Evolutionary conservation across 805 yeast species (phyloP).

Genomic region (Debaryomyces castellii): DNA sequence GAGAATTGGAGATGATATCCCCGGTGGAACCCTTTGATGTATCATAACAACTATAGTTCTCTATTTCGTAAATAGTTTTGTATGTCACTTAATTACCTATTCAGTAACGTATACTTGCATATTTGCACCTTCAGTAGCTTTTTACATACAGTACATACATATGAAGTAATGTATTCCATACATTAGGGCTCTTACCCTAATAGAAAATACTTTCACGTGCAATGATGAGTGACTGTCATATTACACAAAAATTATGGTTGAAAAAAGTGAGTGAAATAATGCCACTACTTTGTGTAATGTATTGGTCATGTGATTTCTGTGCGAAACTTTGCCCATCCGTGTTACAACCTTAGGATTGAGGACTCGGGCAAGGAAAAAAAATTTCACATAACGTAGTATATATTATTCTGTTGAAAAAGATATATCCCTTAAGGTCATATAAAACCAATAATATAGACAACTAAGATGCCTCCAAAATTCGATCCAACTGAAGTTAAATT

Average conservation of each 20-base stretch:
- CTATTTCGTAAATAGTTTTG: background rate
- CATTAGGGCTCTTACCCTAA: background rate
- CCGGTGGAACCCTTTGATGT: conserved; percentile 40
- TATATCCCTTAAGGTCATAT: conserved; percentile 8
- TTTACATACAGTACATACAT: background rate
- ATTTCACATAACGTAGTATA: conserved; percentile 8
- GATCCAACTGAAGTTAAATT: conserved; percentile 98
- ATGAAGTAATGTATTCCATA: background rate
- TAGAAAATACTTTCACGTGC: background rate
- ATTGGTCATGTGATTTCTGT: background rate
- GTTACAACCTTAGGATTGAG: background rate
- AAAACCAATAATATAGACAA: conserved; percentile 12
- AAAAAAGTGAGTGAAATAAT: background rate
- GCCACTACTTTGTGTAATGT: background rate
- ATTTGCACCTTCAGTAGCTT: background rate
- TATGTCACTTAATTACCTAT: no score
- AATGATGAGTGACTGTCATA: background rate
- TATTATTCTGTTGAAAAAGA: conserved; percentile 4
- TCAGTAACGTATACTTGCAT: no score
- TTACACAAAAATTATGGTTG: background rate
- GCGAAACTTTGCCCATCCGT: background rate
- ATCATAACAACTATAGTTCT: background rate
- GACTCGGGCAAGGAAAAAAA: background rate
- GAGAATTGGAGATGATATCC: conserved; percentile 43
- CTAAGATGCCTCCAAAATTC: conserved; percentile 92